Evolutionary conservation across 2,329 filamentous ascomycete species (phyloP).

Genomic region (Trichoderma atrobrunneum): DNA sequence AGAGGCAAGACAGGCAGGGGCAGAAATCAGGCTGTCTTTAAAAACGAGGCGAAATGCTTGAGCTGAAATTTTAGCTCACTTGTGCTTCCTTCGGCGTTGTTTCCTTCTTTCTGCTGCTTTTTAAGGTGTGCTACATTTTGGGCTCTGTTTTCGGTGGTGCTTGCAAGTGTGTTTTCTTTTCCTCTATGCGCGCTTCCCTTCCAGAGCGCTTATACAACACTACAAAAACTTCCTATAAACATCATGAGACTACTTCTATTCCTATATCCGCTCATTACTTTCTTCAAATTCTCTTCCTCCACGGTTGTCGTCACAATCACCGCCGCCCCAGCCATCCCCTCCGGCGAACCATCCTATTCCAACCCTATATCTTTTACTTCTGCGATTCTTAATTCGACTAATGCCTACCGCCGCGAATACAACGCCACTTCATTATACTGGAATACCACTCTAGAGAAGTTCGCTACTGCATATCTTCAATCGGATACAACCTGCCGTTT

Average conservation of each 20-base stretch:
- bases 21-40: not conserved
- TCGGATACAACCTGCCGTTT: slow-evolving; percentile 45
- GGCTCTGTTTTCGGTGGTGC: not conserved
- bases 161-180: not conserved
- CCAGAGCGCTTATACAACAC: not conserved
- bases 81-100: not conserved
- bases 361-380: slow-evolving; percentile 41
- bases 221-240: not conserved
- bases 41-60: not conserved
- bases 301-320: slow-evolving; percentile 33
- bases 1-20: not conserved
- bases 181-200: not conserved
- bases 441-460: slow-evolving; percentile 62
- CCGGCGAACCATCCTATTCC: slow-evolving; percentile 35
- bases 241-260: not conserved
- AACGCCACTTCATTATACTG: slow-evolving; percentile 58
- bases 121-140: not conserved
- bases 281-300: not conserved
- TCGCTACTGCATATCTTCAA: slow-evolving; percentile 50
- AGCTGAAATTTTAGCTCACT: not conserved
- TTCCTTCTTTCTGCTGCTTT: not conserved
- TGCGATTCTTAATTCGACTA: slow-evolving; percentile 64
- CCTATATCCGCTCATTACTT: not conserved
- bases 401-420: slow-evolving; percentile 62
- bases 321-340: slow-evolving; percentile 33